phyloP scores from a whole-genome alignment of 495 filamentous ascomycete genomes.

The Penicillium paradoxum region DNA sequence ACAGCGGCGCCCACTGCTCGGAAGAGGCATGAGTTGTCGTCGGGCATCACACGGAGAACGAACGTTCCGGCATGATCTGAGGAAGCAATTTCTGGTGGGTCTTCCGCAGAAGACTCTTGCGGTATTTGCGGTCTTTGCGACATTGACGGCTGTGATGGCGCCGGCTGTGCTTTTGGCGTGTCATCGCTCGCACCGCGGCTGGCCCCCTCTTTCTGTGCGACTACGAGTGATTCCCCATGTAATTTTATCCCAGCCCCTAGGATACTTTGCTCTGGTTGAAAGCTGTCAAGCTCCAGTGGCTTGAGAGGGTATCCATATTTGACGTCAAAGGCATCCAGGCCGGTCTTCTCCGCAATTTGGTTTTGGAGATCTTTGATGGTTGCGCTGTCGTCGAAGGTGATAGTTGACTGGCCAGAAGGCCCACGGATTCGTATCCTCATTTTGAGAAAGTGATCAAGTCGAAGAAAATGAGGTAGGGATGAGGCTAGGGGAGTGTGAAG shows the following conservation, averaged over 20 bases:
- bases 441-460: neutral
- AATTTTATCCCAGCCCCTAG: constrained; percentile 60
- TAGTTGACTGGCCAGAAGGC: constrained; percentile 54
- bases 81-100: constrained; percentile 67
- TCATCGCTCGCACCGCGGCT: constrained; percentile 13
- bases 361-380: constrained; percentile 58
- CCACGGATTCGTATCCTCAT: constrained; percentile 64
- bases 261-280: constrained; percentile 44
- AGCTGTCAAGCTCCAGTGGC: constrained; percentile 54
- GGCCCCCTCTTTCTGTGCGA: constrained; percentile 45
- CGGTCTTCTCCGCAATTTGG: constrained; percentile 53
- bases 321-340: constrained; percentile 55
- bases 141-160: constrained; percentile 18
- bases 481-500: neutral
- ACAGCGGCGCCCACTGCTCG: constrained; percentile 79
- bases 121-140: constrained; percentile 12
- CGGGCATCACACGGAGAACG: constrained; percentile 90
- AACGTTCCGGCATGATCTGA: constrained; percentile 58
- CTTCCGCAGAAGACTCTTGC: constrained; percentile 30
- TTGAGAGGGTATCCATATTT: constrained; percentile 83
- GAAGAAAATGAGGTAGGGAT: neutral
- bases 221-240: constrained; percentile 77
- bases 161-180: constrained; percentile 14
- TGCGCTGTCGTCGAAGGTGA: constrained; percentile 61
- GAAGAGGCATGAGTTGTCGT: constrained; percentile 95